phyloP scores from a whole-genome alignment of 306 rosid genomes.

The apple (Malus domestica) region DNA sequence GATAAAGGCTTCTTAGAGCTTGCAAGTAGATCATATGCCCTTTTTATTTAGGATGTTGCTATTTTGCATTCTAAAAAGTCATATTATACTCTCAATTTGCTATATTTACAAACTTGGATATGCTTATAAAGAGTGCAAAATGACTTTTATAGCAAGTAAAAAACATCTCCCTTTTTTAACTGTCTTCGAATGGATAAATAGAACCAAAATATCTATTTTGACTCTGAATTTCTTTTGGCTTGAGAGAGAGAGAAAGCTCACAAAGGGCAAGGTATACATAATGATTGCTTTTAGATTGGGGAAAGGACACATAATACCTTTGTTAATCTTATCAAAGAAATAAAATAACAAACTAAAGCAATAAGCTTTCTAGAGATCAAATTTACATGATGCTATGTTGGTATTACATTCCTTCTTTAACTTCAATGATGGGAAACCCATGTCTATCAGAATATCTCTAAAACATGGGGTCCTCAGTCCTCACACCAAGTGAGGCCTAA shows the following conservation, averaged over 20 bases:
- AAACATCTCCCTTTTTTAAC: no score
- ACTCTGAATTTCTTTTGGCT: not conserved
- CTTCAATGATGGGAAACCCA: slow-evolving; percentile 37
- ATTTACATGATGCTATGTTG: slow-evolving; percentile 7
- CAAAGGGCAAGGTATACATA: not conserved
- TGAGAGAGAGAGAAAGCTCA: not conserved
- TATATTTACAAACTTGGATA: no score
- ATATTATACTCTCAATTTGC: no score
- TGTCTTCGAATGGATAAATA: not conserved
- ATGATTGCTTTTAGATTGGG: slow-evolving; percentile 26
- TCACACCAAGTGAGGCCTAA: slow-evolving; percentile 15
- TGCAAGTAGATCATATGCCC: not conserved
- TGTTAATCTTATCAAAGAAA: slow-evolving; percentile 1
- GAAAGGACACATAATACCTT: slow-evolving; percentile 12
- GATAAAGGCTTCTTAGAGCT: not conserved
- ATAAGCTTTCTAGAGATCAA: slow-evolving; percentile 1
- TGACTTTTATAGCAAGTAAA: not conserved
- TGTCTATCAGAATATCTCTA: slow-evolving; percentile 14
- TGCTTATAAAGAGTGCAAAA: no score
- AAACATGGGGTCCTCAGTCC: slow-evolving; percentile 6
- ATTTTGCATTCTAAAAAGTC: no score
- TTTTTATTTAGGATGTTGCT: no score
- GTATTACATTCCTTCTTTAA: slow-evolving; percentile 19
- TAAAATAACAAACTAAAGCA: not conserved
- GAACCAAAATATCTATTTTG: not conserved